Evolutionary conservation across 1,139 yeast genomes (phyloP).

Genomic region (Candida sanyaensis): DNA sequence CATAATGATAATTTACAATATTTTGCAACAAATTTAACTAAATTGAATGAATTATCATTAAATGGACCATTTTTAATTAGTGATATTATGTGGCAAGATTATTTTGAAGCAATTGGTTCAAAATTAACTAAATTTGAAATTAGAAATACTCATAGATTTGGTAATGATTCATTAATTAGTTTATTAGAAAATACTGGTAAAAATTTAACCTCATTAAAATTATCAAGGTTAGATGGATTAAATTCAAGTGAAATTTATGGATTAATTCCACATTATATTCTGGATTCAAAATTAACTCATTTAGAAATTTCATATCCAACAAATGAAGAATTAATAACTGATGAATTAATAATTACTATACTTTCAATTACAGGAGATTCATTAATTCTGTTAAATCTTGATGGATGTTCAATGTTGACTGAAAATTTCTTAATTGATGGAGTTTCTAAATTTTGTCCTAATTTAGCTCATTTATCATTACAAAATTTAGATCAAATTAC

Average conservation of each 20-base stretch:
- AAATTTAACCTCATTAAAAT: slow-evolving; percentile 45
- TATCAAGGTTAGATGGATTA: slow-evolving; percentile 75
- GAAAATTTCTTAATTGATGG: slow-evolving; percentile 65
- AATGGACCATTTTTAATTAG: slow-evolving; percentile 90
- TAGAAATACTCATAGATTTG: slow-evolving; percentile 81
- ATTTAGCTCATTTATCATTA: slow-evolving; percentile 55
- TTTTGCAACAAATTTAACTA: slow-evolving; percentile 56
- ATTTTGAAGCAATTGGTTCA: slow-evolving; percentile 50
- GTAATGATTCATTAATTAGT: slow-evolving; percentile 62
- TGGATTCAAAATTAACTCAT: slow-evolving; percentile 44
- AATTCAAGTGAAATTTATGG: slow-evolving; percentile 59
- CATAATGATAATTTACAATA: slow-evolving; percentile 75
- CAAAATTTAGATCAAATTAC: slow-evolving; percentile 60
- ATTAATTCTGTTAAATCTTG: slow-evolving; percentile 57
- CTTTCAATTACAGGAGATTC: slow-evolving; percentile 65
- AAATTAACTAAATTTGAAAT: slow-evolving; percentile 52
- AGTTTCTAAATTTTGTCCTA: slow-evolving; percentile 56
- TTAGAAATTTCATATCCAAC: slow-evolving; percentile 73
- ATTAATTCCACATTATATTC: slow-evolving; percentile 62
- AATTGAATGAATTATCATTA: slow-evolving; percentile 54
- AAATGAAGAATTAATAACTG: slow-evolving; percentile 66
- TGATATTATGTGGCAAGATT: slow-evolving; percentile 72
- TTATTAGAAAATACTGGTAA: slow-evolving; percentile 65
- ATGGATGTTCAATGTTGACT: slow-evolving; percentile 73
- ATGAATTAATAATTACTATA: slow-evolving; percentile 66